A percentile compares a stretch with the other conserved stretches of the same genome.
Conservation (phyloP, 2,329 filamentous ascomycete genomes). For the Cladosporium phlei region DNA sequence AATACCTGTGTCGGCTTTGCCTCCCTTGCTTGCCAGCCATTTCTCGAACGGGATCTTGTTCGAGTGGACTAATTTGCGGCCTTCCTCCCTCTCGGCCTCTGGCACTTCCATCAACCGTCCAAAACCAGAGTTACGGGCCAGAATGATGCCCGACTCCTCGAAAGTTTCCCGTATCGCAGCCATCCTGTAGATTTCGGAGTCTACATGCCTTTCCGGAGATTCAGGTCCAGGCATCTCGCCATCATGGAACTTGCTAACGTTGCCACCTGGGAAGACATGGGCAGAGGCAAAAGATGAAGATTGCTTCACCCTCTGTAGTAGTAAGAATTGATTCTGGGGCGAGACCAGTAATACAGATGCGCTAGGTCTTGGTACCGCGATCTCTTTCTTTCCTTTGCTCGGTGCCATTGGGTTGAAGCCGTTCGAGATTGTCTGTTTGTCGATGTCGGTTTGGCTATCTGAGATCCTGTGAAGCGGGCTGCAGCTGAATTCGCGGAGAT, state of each 20-base stretch:
- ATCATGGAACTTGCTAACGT: constrained; percentile 73
- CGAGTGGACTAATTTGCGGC: constrained; percentile 63
- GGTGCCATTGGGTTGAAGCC: constrained; percentile 15
- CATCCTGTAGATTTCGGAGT: constrained; percentile 69
- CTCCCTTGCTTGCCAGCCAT: constrained; percentile 58
- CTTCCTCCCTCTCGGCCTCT: constrained; percentile 57
- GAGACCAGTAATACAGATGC: constrained; percentile 79
- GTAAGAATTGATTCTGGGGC: constrained; percentile 76
- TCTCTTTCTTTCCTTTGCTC: constrained; percentile 33
- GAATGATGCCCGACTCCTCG: constrained; percentile 85
- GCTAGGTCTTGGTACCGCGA: constrained; percentile 56
- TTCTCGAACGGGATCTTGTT: constrained; percentile 61
- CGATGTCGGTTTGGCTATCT: constrained; percentile 1
- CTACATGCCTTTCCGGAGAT: constrained; percentile 58
- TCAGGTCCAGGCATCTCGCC: constrained; percentile 52
- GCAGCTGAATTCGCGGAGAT: background rate
- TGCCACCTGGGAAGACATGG: constrained; percentile 92
- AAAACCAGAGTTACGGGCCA: constrained; percentile 55
- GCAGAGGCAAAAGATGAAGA: constrained; percentile 83
- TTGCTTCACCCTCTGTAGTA: constrained; percentile 78
- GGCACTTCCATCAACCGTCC: constrained; percentile 58
- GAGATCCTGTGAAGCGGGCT: background rate
- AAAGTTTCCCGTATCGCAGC: constrained; percentile 89
- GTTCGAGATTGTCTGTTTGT: constrained; percentile 14
- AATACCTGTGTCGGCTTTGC: constrained; percentile 61